Evolutionary conservation across 2,329 filamentous ascomycete genomes (phyloP).

Genomic region (Talaromyces sp.): DNA sequence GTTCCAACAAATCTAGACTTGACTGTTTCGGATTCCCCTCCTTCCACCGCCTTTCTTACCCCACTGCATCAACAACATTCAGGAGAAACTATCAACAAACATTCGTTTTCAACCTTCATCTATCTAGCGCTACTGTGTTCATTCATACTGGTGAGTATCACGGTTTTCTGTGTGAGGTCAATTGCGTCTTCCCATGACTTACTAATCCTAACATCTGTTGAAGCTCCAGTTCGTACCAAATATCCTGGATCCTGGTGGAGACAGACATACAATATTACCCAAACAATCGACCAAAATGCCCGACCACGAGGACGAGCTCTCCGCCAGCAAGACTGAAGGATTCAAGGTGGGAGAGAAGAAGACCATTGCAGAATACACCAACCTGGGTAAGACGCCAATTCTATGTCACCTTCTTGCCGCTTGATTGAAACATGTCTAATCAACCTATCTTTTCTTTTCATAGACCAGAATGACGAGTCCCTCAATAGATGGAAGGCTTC

Average conservation of each 20-base stretch:
- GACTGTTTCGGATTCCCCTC: constrained; percentile 5
- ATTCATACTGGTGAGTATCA: background rate
- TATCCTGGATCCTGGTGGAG: too few species aligned
- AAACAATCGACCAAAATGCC: constrained; percentile 50
- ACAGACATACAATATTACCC: background rate
- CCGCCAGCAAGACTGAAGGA: constrained; percentile 82
- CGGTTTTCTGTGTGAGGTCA: background rate
- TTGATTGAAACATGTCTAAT: too few species aligned
- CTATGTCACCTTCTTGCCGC: background rate
- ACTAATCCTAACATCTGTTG: background rate
- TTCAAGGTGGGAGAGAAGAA: constrained; percentile 99
- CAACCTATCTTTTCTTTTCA: background rate
- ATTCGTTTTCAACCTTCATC: background rate
- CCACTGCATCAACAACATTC: constrained; percentile 11
- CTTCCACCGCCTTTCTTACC: constrained; percentile 13
- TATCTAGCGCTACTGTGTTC: background rate
- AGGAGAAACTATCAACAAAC: constrained; percentile 3
- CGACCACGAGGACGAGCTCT: constrained; percentile 71
- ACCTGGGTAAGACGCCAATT: constrained; percentile 62
- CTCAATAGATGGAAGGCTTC: constrained; percentile 97
- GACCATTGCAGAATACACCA: constrained; percentile 87
- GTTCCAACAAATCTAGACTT: background rate
- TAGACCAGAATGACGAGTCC: constrained; percentile 76
- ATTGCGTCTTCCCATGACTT: background rate
- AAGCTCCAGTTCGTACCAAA: background rate